Evolutionary conservation across 768 basidiomycete species (phyloP), one percentile per base, ranked within the genome.

Genomic region (Galerina sulciceps): DNA sequence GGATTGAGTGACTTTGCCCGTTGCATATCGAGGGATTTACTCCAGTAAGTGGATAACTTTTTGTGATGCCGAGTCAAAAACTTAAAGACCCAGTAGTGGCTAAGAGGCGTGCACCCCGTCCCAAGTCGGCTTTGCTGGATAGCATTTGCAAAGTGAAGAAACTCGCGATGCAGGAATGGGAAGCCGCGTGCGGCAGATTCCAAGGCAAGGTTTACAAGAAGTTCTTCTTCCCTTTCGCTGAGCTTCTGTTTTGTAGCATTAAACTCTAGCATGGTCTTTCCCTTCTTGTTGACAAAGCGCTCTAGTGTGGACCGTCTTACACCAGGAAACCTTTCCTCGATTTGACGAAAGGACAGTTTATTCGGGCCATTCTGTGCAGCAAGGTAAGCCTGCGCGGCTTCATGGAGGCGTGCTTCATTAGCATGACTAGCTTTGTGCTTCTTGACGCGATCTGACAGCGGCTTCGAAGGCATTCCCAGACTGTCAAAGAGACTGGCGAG

Each of bases 1-100:
- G 69, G 71, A 61, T 75, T 76, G 11, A 75, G 61, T 10, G 66
- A 64, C 13, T 62, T 46, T 10, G 71, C 76, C 17, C 68, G 53
- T 53, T 71, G 59, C 22, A 60, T 72, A 52, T 72, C 74, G 2
- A 79, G 70, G 5, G 71, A 63, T 40, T 68, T 70, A 50, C 69
- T 67, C 73, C 71, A 74, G 58, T 69, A 69, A 5, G 69, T 54
- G n/a, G 11, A 4, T 1, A 79, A 59, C 35, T 53, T 8, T 18
- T 69, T 58, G 22, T 62, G 58, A 59, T 77, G 70, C 4, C 67
- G 48, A 18, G 59, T 53, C 5, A 71, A 20, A 51, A 76, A 75
- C 10, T 55, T 59, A 13, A 53, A 53, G 18, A 64, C 36, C 62
- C 65, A 66, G 8, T 18, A 15, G 4, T 55, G 11, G 3, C 48